Base-by-base conservation (phyloP, 164 flowering plant species). In the Saururus chinensis region DNA sequence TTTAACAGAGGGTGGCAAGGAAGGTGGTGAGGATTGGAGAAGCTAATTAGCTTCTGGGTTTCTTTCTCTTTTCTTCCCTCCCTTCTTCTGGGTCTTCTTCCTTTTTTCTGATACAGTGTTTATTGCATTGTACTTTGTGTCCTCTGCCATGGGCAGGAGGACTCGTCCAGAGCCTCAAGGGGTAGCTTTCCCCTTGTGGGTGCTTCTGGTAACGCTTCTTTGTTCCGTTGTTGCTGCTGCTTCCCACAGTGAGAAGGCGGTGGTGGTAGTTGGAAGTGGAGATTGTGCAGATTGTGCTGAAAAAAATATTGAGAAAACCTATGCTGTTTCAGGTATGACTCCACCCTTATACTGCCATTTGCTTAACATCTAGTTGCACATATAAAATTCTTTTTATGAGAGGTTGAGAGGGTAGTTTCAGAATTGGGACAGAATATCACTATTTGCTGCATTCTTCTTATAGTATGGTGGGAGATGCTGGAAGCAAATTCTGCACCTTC, bases 311-410 rank as follows among this genome's bases (percentile, higher is more conserved):
- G 64, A 82, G 67, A 59, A 73, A 9, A 72, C 57, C 62, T 79
- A 87, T 19, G 96, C 96, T 25, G 65, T 85, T 60, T 66, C 83
- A 78, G 98, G 98, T 89, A 78, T 30, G n/a, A n/a, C n/a, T n/a
- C n/a, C n/a, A n/a, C n/a, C n/a, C n/a, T n/a, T n/a, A n/a, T n/a
- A n/a, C n/a, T n/a, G n/a, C n/a, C n/a, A n/a, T n/a, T n/a, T n/a
- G n/a, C n/a, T n/a, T n/a, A n/a, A n/a, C n/a, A n/a, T n/a, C n/a
- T n/a, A n/a, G n/a, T n/a, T n/a, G n/a, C n/a, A n/a, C n/a, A n/a
- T n/a, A n/a, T n/a, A n/a, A n/a, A n/a, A n/a, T n/a, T n/a, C n/a
- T n/a, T n/a, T n/a, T n/a, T n/a, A n/a, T n/a, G n/a, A n/a, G n/a
- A n/a, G n/a, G n/a, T n/a, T n/a, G n/a, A n/a, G n/a, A n/a, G n/a